Percentiles rank a stretch among this genome's conserved stretches.
Conservation (phyloP, 805 yeast species). For the Candida coleopterorum region DNA sequence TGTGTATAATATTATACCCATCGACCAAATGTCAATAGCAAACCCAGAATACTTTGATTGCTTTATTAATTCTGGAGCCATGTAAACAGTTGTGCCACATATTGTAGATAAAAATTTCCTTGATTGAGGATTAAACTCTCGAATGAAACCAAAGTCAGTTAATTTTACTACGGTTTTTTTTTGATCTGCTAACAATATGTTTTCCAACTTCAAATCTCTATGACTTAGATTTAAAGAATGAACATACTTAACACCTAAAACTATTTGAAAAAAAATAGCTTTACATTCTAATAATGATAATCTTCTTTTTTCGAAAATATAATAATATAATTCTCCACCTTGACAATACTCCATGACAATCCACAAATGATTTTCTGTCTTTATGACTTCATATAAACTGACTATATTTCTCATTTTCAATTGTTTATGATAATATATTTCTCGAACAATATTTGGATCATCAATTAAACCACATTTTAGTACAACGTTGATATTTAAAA, state of each 20-base stretch:
- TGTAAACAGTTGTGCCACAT: conserved; percentile 92
- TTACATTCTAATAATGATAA: conserved; percentile 48
- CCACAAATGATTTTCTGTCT: conserved; percentile 78
- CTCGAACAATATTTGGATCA: conserved; percentile 86
- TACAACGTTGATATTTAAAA: conserved; percentile 72
- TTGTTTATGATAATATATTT: conserved; percentile 82
- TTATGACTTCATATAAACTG: conserved; percentile 76
- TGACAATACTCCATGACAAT: conserved; percentile 88
- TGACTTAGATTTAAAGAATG: conserved; percentile 78
- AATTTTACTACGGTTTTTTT: conserved; percentile 60
- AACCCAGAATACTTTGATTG: conserved; percentile 72
- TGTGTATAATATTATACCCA: conserved; percentile 85
- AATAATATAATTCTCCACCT: conserved; percentile 69
- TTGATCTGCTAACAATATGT: conserved; percentile 54
- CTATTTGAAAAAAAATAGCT: conserved; percentile 58
- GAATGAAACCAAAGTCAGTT: conserved; percentile 91
- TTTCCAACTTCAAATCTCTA: conserved; percentile 80
- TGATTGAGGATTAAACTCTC: conserved; percentile 51
- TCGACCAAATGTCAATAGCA: conserved; percentile 84
- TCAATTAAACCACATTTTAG: conserved; percentile 72
- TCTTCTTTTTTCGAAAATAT: conserved; percentile 49
- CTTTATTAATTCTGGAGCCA: conserved; percentile 89
- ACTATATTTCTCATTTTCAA: conserved; percentile 82
- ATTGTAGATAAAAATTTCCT: conserved; percentile 66
- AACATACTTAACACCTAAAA: conserved; percentile 64